Conservation (phyloP, 192 early-diverging fungal genomes). For the Fimicolochytrium jonesii region DNA sequence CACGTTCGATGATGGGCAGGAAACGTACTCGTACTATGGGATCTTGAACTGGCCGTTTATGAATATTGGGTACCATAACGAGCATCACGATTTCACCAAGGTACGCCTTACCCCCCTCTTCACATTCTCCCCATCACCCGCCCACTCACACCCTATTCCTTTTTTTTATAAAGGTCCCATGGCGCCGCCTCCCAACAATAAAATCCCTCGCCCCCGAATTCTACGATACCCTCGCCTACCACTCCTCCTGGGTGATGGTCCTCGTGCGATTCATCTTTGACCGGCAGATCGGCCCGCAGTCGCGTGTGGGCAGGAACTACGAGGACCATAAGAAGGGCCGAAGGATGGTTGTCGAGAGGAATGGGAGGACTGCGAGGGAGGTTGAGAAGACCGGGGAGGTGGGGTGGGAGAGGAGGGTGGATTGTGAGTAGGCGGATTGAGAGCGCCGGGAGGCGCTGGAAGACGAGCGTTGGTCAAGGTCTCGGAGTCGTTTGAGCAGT, state of each 20-base stretch:
- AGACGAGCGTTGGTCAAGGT: too few relatives aligned
- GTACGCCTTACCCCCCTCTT: too few relatives aligned
- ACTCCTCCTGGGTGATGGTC: conserved; percentile 82
- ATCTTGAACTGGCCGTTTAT: conserved; percentile 78
- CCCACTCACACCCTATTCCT: not conserved
- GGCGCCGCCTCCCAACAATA: conserved; percentile 79
- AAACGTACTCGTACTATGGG: conserved; percentile 98
- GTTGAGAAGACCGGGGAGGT: conserved; percentile 6
- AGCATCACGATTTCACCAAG: conserved; percentile 95
- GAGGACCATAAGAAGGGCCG: conserved; percentile 72
- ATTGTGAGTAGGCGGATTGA: too few relatives aligned
- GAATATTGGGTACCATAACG: conserved; percentile 97
- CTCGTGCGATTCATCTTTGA: conserved; percentile 77
- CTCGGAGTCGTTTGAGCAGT: too few relatives aligned
- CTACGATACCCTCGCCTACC: conserved; percentile 79
- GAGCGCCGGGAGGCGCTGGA: too few relatives aligned
- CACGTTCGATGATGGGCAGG: conserved; percentile 86
- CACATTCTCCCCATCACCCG: too few relatives aligned
- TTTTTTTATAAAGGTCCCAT: conserved; percentile 77
- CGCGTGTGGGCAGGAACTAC: conserved; percentile 67
- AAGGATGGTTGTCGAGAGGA: conserved; percentile 46
- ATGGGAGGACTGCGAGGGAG: conserved; percentile 9
- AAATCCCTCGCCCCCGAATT: conserved; percentile 80
- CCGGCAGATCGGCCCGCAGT: conserved; percentile 73
- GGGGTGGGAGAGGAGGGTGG: too few relatives aligned